Base-by-base conservation (phyloP, 495 filamentous ascomycete genomes). In the Durotheca rogersii region DNA sequence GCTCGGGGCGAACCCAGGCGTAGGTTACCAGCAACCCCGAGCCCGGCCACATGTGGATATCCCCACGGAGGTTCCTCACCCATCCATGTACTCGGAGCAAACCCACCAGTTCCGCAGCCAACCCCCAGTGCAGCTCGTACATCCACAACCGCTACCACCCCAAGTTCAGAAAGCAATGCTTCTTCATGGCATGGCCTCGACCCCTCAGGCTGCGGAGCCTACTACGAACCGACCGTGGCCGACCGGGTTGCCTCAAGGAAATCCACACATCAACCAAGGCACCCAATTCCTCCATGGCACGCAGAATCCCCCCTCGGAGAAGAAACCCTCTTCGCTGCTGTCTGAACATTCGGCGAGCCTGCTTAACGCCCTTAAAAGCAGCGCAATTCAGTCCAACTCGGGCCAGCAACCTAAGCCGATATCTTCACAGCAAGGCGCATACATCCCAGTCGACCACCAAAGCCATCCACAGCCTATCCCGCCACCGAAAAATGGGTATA, bases 341-440 rank as follows among this genome's bases (percentile, higher is more conserved):
- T 86, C 70, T 6, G 76, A 70, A 30, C 85, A 89, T 61, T 80
- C 82, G 3, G 68, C 82, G 41, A 75, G 81, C 19, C 63, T 89
- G 4, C 66, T 89, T 34, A 83, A 78, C 59, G 74, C 82, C 1
- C 85, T 89, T 65, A 89, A 84, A 41, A 60, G 53, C 12, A 64
- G 66, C 10, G 49, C 34, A 29, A 14, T 37, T 16, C 63, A 45
- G 5, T 10, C 43, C 7, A 39, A 43, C 20, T 16, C 32, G 1
- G 15, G 39, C 15, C 62, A 49, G 31, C 41, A 47, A 21, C 19
- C 42, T 14, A 29, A 23, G 7, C 45, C 41, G 11, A 38, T 41
- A 37, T 21, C 45, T 9, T 40, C 52, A 9, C 38, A 50, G 4
- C 45, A 53, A 34, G 7, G 2, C 2, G n/a, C 37, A 9, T 62